Base-by-base conservation (phyloP, 352 stramenopile species). In the Pythium brachiatum region DNA sequence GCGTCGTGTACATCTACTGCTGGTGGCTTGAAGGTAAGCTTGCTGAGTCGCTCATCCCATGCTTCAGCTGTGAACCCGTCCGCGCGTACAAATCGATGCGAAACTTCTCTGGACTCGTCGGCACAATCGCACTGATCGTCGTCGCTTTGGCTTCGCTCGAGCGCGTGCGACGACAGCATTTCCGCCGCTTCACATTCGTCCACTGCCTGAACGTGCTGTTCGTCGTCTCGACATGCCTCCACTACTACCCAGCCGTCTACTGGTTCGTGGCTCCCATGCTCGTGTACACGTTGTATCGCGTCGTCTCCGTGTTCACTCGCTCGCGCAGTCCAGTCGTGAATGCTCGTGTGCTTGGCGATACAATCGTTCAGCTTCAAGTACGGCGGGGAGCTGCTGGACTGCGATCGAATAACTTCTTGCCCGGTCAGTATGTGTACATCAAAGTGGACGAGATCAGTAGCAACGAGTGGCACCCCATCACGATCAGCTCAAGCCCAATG, bases 351-450 rank as follows among this genome's bases (percentile, higher is more conserved):
- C 13, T 70, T 15, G 46, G 58, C 20, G 73, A 84, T 50, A 71
- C 76, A 29, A 58, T 86, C 38, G 62, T 91, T 27, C 78, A 86
- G 48, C 72, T 92, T 15, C 78, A 88, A 54, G 48, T 91, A 36
- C 63, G 77, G 52, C 77, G 78, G 38, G 65, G 70, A 31, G 64
- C 46, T n/a, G 54, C 48, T 0, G 46, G 16, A 1, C 46, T 57
- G 6, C 53, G 32, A 0, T 15, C 25, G 13, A 63, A 57, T 2
- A 69, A 86, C 26, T 89, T 83, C 51, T 44, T 72, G 9, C 73
- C 81, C 1, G 81, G 79, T 0, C 83, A 92, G 53, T 89, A 83
- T 59, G 83, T 92, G 25, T 92, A 91, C 67, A 70, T 91, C 57
- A 81, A 86, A 51, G 69, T 88, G 36, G 66, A 80, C 26, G 64